Evolutionary conservation across 106 monocot genomes (phyloP).

Genomic region (Acanthochlamys bracteata): DNA sequence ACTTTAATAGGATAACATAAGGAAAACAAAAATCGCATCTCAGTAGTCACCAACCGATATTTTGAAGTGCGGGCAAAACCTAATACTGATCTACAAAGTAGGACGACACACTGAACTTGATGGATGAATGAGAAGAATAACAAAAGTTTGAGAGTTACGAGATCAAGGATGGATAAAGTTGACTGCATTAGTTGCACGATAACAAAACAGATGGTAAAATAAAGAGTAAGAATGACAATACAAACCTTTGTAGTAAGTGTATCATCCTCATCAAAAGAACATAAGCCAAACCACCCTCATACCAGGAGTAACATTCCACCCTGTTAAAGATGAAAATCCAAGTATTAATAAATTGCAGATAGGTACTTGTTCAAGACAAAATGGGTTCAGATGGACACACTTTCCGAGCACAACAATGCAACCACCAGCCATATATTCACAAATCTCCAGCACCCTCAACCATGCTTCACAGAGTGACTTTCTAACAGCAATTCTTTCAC

Average conservation of each 20-base stretch:
- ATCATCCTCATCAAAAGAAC: conserved; percentile 95
- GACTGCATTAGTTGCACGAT: no score
- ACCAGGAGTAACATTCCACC: conserved; percentile 94
- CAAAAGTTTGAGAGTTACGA: no score
- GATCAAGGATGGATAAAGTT: no score
- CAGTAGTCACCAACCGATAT: no score
- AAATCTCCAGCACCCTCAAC: conserved; percentile 98
- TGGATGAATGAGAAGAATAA: no score
- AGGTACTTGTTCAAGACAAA: background rate
- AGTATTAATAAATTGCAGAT: background rate
- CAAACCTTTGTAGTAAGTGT: conserved; percentile 85
- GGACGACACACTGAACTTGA: no score
- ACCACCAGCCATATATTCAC: conserved; percentile 99
- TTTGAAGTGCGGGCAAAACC: no score
- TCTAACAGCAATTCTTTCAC: conserved; percentile 96
- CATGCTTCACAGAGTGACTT: conserved; percentile 87
- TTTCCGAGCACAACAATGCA: conserved; percentile 97
- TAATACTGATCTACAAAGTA: no score
- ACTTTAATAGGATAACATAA: no score
- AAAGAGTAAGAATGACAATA: background rate
- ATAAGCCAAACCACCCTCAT: conserved; percentile 98
- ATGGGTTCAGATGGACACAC: conserved; percentile 31
- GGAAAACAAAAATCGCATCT: no score
- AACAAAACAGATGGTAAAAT: background rate
- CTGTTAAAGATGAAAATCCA: conserved; percentile 23